Conservation (phyloP, 2,329 filamentous ascomycete species). For the Alternaria triticina region DNA sequence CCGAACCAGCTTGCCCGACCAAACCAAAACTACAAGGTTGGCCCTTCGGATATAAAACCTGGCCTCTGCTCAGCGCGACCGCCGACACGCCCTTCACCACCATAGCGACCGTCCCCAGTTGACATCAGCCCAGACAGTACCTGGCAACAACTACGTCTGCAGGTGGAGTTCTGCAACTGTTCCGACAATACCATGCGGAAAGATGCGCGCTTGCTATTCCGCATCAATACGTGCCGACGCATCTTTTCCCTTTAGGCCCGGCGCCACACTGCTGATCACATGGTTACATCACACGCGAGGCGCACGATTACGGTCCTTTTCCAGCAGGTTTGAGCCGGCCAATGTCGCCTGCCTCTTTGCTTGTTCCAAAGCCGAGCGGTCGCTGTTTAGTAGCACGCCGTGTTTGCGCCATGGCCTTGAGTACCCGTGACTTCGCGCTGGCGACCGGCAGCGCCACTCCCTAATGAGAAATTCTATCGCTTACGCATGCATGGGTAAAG, state of each 20-base stretch:
- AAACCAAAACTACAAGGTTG: slow-evolving; percentile 13
- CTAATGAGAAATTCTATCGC: slow-evolving; percentile 14
- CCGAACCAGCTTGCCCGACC: slow-evolving; percentile 33
- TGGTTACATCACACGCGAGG: slow-evolving; percentile 12
- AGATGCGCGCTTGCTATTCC: slow-evolving; percentile 1
- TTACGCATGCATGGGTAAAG: slow-evolving; percentile 8
- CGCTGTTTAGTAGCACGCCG: not conserved
- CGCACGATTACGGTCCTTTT: slow-evolving; percentile 6
- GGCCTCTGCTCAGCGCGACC: slow-evolving; percentile 21
- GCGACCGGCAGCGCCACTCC: slow-evolving; percentile 18
- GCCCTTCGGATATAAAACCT: slow-evolving; percentile 21
- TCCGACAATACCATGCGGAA: slow-evolving; percentile 7
- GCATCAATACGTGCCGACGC: slow-evolving; percentile 18
- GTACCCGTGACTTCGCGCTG: slow-evolving; percentile 12
- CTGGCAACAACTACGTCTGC: not conserved
- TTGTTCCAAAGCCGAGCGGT: not conserved
- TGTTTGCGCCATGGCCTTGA: not conserved
- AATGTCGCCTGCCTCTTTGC: slow-evolving; percentile 6
- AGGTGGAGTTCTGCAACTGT: not conserved
- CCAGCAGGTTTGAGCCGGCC: slow-evolving; percentile 2
- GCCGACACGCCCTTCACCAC: slow-evolving; percentile 10
- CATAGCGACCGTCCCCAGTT: slow-evolving; percentile 10
- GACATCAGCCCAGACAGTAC: not conserved
- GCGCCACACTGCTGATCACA: slow-evolving; percentile 32
- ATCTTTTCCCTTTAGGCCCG: slow-evolving; percentile 17